Evolutionary conservation across 1,284 basidiomycete species (phyloP).

Genomic region (Leccinum griseonigrum): DNA sequence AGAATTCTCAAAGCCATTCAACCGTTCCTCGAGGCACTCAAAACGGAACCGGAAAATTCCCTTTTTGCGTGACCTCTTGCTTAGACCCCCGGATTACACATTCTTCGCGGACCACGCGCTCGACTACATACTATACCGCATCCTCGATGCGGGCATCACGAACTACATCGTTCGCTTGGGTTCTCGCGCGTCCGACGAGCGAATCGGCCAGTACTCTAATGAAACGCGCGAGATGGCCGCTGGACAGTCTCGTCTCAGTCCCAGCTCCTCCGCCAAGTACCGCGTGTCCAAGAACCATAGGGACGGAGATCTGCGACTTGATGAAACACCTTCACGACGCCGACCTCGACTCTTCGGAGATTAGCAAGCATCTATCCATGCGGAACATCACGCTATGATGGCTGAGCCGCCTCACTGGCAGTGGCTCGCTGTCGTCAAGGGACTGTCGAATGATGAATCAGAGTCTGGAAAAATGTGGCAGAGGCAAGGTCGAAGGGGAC

Average conservation of each 20-base stretch:
- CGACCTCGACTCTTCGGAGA: constrained; percentile 35
- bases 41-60: constrained; percentile 51
- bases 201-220: constrained; percentile 56
- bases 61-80: constrained; percentile 50
- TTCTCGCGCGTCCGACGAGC: constrained; percentile 55
- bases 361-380: constrained; percentile 44
- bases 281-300: constrained; percentile 42
- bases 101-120: constrained; percentile 69
- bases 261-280: constrained; percentile 33
- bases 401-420: constrained; percentile 42
- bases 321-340: constrained; percentile 42
- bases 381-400: constrained; percentile 43
- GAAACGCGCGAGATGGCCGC: constrained; percentile 50
- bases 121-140: constrained; percentile 62
- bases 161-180: constrained; percentile 63
- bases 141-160: constrained; percentile 62
- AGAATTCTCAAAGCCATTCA: constrained; percentile 51
- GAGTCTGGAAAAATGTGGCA: constrained; percentile 24
- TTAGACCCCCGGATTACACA: constrained; percentile 30
- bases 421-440: constrained; percentile 39
- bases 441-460: constrained; percentile 14
- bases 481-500: constrained; percentile 19
- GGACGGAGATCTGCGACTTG: constrained; percentile 45
- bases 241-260: constrained; percentile 42
- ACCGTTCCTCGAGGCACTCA: constrained; percentile 59